phyloP scores from a whole-genome alignment of 257 asterid species.

The Lycium barbarum region DNA sequence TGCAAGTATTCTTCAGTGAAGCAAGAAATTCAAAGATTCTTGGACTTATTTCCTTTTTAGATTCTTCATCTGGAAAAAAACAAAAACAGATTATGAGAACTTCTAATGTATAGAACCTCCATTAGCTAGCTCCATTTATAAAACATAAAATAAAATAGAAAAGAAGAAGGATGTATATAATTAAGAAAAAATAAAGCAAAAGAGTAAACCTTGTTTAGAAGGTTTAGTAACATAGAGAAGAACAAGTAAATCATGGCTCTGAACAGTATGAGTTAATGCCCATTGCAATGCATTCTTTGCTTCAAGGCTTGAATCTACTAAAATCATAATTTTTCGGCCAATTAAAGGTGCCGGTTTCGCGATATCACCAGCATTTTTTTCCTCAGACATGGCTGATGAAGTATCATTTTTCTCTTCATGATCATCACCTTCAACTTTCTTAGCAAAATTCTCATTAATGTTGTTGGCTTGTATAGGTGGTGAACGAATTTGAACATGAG shows the following conservation, averaged over 20 bases:
- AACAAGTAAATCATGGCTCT: constrained; percentile 61
- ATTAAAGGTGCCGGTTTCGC: constrained; percentile 34
- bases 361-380: constrained; percentile 19
- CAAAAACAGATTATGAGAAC: not conserved
- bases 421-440: constrained; percentile 32
- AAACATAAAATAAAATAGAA: not conserved
- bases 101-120: not conserved
- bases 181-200: not conserved
- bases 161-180: not conserved
- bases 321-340: constrained; percentile 80
- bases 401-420: constrained; percentile 25
- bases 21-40: constrained; percentile 61
- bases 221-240: constrained; percentile 58
- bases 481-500: constrained; percentile 70
- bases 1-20: constrained; percentile 63
- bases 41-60: constrained; percentile 43
- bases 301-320: constrained; percentile 68
- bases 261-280: constrained; percentile 80
- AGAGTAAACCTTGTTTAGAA: constrained; percentile 56
- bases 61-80: constrained; percentile 45
- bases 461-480: constrained; percentile 47
- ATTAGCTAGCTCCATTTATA: not conserved
- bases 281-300: constrained; percentile 74
- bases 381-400: constrained; percentile 24
- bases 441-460: not conserved